phyloP scores from a whole-genome alignment of 169 alveolate species.

The Cryptosporidium parvum region DNA sequence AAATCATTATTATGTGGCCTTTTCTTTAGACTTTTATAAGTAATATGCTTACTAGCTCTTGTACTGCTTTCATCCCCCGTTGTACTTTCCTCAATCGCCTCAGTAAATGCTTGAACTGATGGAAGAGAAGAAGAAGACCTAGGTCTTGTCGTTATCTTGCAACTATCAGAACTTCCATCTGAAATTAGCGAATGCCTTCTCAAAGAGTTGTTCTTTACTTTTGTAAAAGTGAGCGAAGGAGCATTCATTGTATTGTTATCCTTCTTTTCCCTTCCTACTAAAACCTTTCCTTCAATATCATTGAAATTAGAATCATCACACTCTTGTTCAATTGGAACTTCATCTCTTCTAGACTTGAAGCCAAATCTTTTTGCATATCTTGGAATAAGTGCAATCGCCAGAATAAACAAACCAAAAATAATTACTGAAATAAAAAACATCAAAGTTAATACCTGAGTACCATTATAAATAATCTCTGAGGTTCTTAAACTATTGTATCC shows the following conservation, averaged over 20 bases:
- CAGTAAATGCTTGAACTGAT: constrained; percentile 63
- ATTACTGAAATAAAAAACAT: constrained; percentile 42
- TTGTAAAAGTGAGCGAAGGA: background rate
- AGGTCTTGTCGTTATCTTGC: constrained; percentile 44
- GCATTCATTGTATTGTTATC: background rate
- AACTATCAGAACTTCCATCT: constrained; percentile 42
- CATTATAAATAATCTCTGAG: constrained; percentile 68
- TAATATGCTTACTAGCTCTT: constrained; percentile 16
- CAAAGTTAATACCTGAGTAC: constrained; percentile 51
- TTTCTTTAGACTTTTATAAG: constrained; percentile 37
- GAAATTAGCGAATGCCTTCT: constrained; percentile 63
- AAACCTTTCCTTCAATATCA: constrained; percentile 3
- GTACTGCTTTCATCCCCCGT: constrained; percentile 58
- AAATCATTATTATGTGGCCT: background rate
- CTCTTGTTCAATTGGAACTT: constrained; percentile 7
- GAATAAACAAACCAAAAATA: constrained; percentile 39
- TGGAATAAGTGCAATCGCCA: constrained; percentile 24
- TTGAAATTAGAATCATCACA: constrained; percentile 9
- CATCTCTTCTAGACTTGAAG: constrained; percentile 1
- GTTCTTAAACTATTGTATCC: constrained; percentile 55
- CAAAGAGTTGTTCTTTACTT: constrained; percentile 21
- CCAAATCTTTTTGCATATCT: constrained; percentile 46
- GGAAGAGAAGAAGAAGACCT: constrained; percentile 75
- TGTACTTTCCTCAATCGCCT: constrained; percentile 30
- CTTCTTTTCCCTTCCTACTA: background rate